phyloP scores from a whole-genome alignment of 305 asterid species.

The Vinca major region DNA sequence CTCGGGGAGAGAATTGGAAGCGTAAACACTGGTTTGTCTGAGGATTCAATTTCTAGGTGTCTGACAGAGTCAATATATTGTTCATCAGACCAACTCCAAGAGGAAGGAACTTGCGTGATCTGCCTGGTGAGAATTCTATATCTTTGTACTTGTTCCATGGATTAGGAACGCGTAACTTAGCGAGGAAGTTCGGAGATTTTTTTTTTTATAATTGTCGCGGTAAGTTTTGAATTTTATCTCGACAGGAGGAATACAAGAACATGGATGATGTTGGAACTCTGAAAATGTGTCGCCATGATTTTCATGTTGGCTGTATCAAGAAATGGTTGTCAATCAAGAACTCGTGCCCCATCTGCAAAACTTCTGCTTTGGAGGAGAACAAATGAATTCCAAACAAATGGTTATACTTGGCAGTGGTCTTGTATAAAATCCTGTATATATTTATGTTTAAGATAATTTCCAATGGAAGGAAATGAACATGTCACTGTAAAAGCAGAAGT shows the following conservation, averaged over 20 bases:
- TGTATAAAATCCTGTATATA: constrained; percentile 24
- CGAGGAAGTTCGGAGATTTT: too few species aligned
- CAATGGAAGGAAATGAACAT: constrained; percentile 23
- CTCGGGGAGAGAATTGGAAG: constrained; percentile 79
- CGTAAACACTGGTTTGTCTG: constrained; percentile 76
- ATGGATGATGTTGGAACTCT: constrained; percentile 58
- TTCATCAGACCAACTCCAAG: constrained; percentile 46
- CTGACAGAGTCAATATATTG: constrained; percentile 45
- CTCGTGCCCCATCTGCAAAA: constrained; percentile 66
- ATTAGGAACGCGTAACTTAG: neutral
- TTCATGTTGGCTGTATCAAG: constrained; percentile 57
- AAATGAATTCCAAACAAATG: constrained; percentile 8
- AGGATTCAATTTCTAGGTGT: constrained; percentile 44
- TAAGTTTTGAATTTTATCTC: neutral
- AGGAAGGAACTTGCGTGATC: constrained; percentile 50
- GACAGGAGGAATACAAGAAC: constrained; percentile 63
- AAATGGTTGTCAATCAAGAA: constrained; percentile 79
- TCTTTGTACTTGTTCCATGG: neutral
- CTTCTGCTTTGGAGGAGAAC: constrained; percentile 43
- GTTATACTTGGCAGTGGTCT: neutral
- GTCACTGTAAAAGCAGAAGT: constrained; percentile 4
- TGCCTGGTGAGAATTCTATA: constrained; percentile 54
- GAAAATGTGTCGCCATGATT: constrained; percentile 61
- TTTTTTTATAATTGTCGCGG: neutral
- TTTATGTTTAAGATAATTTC: constrained; percentile 21